phyloP scores from a whole-genome alignment of 805 yeast genomes.

The Candida corydali region DNA sequence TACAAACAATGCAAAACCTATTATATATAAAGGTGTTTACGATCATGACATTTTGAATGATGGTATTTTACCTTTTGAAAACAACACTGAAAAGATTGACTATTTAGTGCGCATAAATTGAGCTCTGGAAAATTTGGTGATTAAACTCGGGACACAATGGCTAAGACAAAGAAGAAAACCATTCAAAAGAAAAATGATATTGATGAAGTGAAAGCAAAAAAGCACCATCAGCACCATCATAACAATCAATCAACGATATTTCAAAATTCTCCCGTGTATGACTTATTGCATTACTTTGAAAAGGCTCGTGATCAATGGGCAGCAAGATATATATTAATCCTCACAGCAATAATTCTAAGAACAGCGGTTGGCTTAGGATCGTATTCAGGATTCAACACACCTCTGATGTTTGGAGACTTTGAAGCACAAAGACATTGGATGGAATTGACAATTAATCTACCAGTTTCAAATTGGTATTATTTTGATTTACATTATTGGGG shows the following conservation, averaged over 20 bases:
- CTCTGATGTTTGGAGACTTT: slow-evolving; percentile 91
- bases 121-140: slow-evolving; percentile 1
- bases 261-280: slow-evolving; percentile 61
- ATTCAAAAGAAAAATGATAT: background rate
- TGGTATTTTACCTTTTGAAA: too few relatives aligned
- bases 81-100: too few relatives aligned
- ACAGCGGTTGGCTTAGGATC: slow-evolving; percentile 87
- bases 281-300: slow-evolving; percentile 72
- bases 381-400: slow-evolving; percentile 65
- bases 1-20: too few relatives aligned
- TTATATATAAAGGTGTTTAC: too few relatives aligned
- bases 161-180: slow-evolving; percentile 5
- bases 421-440: slow-evolving; percentile 99
- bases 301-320: slow-evolving; percentile 89
- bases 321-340: slow-evolving; percentile 69
- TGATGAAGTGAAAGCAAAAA: too few relatives aligned
- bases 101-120: too few relatives aligned
- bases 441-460: slow-evolving; percentile 79
- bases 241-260: slow-evolving; percentile 7
- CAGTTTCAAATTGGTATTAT: slow-evolving; percentile 78
- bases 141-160: background rate
- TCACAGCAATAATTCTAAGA: slow-evolving; percentile 71
- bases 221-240: background rate
- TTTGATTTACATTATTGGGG: slow-evolving; percentile 95
- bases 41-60: too few relatives aligned